A percentile compares a stretch with the other conserved stretches of the same genome.
These are phyloP conservation scores for Pyronema domesticum DNA, from an alignment of 495 filamentous ascomycete genomes.

Conservation along the genomic window DNA sequence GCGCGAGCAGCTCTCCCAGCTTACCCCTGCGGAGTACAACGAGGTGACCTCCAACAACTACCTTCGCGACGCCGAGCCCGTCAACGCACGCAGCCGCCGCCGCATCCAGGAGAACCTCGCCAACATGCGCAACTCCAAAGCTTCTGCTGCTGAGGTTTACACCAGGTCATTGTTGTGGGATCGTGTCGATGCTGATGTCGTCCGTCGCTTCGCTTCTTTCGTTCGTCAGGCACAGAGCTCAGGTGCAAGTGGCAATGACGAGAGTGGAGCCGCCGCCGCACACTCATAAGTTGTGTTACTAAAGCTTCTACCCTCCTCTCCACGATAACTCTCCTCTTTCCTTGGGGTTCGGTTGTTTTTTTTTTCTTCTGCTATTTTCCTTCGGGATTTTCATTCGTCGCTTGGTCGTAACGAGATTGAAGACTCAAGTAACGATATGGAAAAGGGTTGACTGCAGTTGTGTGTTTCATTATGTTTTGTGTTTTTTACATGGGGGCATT, in stretches of 20 bases:
- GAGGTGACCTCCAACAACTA: slow-evolving; percentile 57
- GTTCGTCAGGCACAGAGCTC: slow-evolving; percentile 29
- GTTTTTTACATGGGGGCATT: slow-evolving; percentile 15
- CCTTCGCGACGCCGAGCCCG: slow-evolving; percentile 32
- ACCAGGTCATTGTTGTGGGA: slow-evolving; percentile 89
- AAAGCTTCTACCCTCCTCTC: not conserved
- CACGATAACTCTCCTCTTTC: slow-evolving; percentile 7
- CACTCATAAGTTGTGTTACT: slow-evolving; percentile 2
- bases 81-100: slow-evolving; percentile 38
- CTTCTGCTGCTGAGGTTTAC: slow-evolving; percentile 69
- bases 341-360: slow-evolving; percentile 9
- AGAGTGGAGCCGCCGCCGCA: slow-evolving; percentile 9
- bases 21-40: slow-evolving; percentile 80
- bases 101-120: slow-evolving; percentile 73
- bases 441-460: slow-evolving; percentile 29
- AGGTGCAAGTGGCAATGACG: slow-evolving; percentile 21
- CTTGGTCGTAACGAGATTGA: slow-evolving; percentile 19
- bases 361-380: slow-evolving; percentile 9
- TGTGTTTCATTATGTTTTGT: slow-evolving; percentile 26
- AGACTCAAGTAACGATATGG: slow-evolving; percentile 13
- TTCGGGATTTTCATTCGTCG: slow-evolving; percentile 14
- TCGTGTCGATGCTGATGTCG: slow-evolving; percentile 76
- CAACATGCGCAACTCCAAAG: slow-evolving; percentile 52
- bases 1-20: slow-evolving; percentile 71
- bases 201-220: slow-evolving; percentile 83